A percentile compares a stretch with the other conserved stretches of the same genome.
phyloP scores from a whole-genome alignment of 805 yeast species.

The Ogataea methylovora region DNA sequence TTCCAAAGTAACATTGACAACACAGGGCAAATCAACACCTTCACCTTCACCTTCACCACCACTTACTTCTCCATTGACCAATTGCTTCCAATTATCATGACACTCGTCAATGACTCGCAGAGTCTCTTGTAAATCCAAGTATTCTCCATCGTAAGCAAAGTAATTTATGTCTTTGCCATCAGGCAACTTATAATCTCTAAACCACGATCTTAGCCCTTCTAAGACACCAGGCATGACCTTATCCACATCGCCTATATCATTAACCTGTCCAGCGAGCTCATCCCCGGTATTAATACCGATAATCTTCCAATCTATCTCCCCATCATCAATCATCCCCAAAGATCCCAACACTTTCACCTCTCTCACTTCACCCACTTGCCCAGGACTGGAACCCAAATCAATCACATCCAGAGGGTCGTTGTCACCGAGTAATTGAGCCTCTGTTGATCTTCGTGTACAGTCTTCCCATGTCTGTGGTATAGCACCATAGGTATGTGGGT shows the following conservation, averaged over 20 bases:
- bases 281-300: conserved; percentile 64
- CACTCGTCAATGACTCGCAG: conserved; percentile 55
- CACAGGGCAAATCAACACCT: not conserved
- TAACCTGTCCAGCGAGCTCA: conserved; percentile 51
- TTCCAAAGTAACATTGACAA: not conserved
- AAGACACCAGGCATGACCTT: conserved; percentile 63
- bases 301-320: conserved; percentile 95
- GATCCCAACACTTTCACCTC: conserved; percentile 69
- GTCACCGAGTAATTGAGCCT: conserved; percentile 56
- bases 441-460: conserved; percentile 48
- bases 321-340: conserved; percentile 79
- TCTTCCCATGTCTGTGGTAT: conserved; percentile 97
- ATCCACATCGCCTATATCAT: conserved; percentile 64
- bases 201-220: conserved; percentile 68
- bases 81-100: conserved; percentile 56
- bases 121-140: conserved; percentile 51
- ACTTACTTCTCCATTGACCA: conserved; percentile 37
- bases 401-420: conserved; percentile 94
- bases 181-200: conserved; percentile 76
- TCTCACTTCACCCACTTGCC: conserved; percentile 43
- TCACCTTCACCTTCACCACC: conserved; percentile 11
- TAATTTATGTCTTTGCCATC: conserved; percentile 71
- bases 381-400: conserved; percentile 62
- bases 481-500: conserved; percentile 84
- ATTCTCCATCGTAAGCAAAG: conserved; percentile 70